phyloP scores from a whole-genome alignment of 73 alveolate genomes.

The Tetrahymena borealis region DNA sequence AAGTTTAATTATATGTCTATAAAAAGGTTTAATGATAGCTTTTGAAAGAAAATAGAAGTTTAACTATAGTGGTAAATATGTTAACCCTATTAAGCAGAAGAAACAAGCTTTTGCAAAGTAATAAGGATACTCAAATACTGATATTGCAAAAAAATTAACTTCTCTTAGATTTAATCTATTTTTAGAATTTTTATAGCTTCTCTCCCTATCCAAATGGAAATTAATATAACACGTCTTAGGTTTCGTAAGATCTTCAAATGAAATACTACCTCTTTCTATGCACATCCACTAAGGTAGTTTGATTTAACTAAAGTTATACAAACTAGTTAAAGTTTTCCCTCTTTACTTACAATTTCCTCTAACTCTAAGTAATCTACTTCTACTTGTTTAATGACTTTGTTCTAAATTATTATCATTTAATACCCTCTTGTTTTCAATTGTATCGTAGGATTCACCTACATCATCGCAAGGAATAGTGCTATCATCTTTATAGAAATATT shows the following conservation, averaged over 20 bases:
- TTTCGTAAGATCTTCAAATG: neutral
- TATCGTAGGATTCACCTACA: neutral
- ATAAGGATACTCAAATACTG: neutral
- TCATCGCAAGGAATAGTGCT: neutral
- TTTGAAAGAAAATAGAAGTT: too few relatives aligned
- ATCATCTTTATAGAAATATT: neutral
- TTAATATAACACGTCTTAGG: neutral
- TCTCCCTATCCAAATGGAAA: neutral
- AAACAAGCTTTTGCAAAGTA: neutral
- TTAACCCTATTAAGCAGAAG: too few relatives aligned
- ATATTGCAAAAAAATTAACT: neutral
- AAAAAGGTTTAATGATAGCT: too few relatives aligned
- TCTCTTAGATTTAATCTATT: neutral
- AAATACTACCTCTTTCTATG: neutral
- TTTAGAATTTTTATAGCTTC: neutral
- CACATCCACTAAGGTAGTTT: neutral
- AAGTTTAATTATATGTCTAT: too few relatives aligned
- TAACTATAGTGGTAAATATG: too few relatives aligned
- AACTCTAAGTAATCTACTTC: neutral
- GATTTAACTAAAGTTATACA: neutral
- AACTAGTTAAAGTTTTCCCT: too few relatives aligned
- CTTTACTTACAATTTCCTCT: neutral
- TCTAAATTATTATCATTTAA: neutral
- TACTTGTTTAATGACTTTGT: neutral
- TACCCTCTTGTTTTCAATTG: neutral